Evolutionary conservation across 2,329 filamentous ascomycete species (phyloP).

Genomic region (Trichophyton benhamiae): DNA sequence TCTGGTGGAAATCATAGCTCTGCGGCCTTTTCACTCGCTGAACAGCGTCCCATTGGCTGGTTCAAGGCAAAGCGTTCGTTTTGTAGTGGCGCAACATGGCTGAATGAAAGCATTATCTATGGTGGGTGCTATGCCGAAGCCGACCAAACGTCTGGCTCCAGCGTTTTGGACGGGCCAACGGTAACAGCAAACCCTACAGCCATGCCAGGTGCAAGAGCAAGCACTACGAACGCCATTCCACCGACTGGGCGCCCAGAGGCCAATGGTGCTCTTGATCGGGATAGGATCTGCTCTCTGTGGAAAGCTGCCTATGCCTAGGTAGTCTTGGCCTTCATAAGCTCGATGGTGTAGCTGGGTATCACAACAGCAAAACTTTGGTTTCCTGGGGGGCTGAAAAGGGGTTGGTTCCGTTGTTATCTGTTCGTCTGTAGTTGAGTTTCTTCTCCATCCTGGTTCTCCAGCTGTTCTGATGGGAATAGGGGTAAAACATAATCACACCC

Average conservation of each 20-base stretch:
- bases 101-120: not conserved
- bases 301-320: not conserved
- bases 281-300: not conserved
- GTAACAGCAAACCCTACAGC: not conserved
- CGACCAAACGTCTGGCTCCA: not conserved
- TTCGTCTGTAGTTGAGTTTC: too few species aligned
- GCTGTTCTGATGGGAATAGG: too few species aligned
- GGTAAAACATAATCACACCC: too few species aligned
- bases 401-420: too few species aligned
- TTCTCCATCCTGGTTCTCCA: too few species aligned
- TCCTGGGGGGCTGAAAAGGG: too few species aligned
- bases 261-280: not conserved
- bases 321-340: too few species aligned
- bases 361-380: too few species aligned
- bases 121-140: not conserved
- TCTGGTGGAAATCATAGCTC: not conserved
- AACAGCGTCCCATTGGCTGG: not conserved
- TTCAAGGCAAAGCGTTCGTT: not conserved
- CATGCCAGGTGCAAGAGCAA: not conserved
- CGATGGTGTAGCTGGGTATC: too few species aligned
- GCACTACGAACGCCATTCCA: not conserved
- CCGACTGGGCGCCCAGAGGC: not conserved
- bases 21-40: not conserved
- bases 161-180: not conserved
- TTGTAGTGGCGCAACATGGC: not conserved